Base-by-base conservation (phyloP, 768 basidiomycete genomes). In the Udeniomyces megalosporus region DNA sequence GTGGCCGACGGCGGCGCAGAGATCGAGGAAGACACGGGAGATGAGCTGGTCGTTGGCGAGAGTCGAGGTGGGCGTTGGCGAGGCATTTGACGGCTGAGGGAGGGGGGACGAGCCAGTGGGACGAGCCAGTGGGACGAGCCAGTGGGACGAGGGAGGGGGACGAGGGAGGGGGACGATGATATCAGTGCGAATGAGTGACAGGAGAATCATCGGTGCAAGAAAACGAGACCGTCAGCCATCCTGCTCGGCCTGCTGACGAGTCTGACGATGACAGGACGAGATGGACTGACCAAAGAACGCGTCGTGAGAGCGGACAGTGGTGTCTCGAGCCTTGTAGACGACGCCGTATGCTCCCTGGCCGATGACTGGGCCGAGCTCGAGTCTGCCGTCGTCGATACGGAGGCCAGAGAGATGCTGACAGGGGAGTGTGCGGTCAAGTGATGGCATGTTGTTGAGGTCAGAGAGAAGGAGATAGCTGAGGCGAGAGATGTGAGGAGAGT, bases 321-420 rank as follows among this genome's bases (percentile, higher is more conserved):
- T 70, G 70, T 85, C 85, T 62, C 86, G 77, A 28, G 88, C 92
- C 60, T 86, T 85, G 73, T 93, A 95, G 12, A 96, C 93, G 68
- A 91, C 84, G 59, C 93, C 93, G 71, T 95, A 97, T 26, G 92
- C 92, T 14, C 93, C 93, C 35, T 86, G 81, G 38, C 93, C 93
- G 54, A 97, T 81, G 66, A 92, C 80, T 69, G 86, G 82, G 68
- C 86, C 80, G 64, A 97, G 83, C 74, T 90, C 81, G 62, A 96
- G 81, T 53, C 81, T 76, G 67, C 82, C 84, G 66, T 81, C 79
- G 78, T 92, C 88, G 77, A 97, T 88, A 71, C 81, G 74, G 66
- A 84, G 83, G 49, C 91, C 91, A 59, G 75, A 66, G 45, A 78
- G 71, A 68, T 76, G 67, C 49, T 58, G 47, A 46, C 62, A 64